Base-by-base conservation (phyloP, 192 early-diverging fungal genomes). In the Oehlia diaphana region DNA sequence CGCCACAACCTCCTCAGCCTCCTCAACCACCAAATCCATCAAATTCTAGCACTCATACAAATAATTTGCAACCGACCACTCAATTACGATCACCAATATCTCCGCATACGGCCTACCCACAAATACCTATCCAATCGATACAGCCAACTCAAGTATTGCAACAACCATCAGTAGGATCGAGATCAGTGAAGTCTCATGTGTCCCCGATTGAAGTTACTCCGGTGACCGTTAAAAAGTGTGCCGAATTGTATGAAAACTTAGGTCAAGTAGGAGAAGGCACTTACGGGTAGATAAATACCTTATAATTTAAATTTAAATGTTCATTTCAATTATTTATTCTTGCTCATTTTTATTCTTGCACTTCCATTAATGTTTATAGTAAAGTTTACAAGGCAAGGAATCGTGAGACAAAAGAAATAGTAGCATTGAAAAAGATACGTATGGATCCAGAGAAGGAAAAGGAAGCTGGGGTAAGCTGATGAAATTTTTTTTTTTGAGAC, bases 191-290 rank as follows among this genome's bases (percentile, higher is more conserved):
- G 53, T 58, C 53, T 21, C 53, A 58, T 58, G 53, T 58, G 19
- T 58, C 53, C 16, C 53, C 53, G 53, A 21, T 58, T 58, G 53
- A 58, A 58, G 53, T 58, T 10, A 58, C 14, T 58, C 53, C 26
- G 12, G 26, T 42, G 26, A 61, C n/a, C 23, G 39, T 28, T 74
- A 63, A 47, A 87, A 89, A 19, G 84, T 85, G 9, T 86, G 89
- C 63, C 42, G 90, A 90, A 67, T 77, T 91, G 21, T 95, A 92
- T 83, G 90, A 91, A 76, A 89, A 86, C 21, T 89, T 94, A 63
- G 90, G 88, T 63, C 93, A 94, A 88, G 93, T 95, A 26, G 94
- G 94, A 61, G 91, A 95, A 82, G 94, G 94, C 49, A 95, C 94
- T 13, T 95, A 95, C 69, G 94, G 89, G 89, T 90, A 83, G 65